These are phyloP conservation scores for Pleurotus giganteus DNA, from an alignment of 768 basidiomycete species.

Conservation along the genomic window DNA sequence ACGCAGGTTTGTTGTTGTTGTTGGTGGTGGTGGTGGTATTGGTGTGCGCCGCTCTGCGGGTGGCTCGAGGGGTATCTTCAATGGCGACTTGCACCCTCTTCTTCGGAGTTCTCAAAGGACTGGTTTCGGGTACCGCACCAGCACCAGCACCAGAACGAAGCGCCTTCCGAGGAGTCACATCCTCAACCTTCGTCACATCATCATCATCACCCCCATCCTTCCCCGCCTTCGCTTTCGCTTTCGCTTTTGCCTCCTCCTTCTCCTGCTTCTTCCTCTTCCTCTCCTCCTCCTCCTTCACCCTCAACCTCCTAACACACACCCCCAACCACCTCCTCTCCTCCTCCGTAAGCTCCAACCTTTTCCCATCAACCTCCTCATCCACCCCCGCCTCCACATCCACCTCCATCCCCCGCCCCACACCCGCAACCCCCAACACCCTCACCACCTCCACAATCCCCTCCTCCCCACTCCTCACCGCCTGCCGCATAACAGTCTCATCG, in stretches of 20 bases:
- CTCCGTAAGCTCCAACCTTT: background rate
- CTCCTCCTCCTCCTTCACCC: background rate
- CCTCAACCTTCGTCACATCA: too few species aligned
- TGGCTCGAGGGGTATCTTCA: background rate
- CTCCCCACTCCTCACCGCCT: constrained; percentile 6
- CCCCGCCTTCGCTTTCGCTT: too few species aligned
- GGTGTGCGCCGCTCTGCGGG: background rate
- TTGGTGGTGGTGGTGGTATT: too few species aligned
- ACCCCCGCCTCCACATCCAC: background rate
- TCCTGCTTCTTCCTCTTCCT: too few species aligned
- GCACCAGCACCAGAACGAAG: background rate
- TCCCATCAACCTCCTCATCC: background rate
- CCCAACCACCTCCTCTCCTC: background rate
- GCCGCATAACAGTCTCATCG: constrained; percentile 7
- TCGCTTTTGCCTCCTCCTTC: too few species aligned
- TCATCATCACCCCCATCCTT: too few species aligned
- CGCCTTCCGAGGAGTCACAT: background rate
- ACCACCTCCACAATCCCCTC: background rate
- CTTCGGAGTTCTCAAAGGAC: background rate
- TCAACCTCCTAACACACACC: background rate
- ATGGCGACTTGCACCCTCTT: constrained; percentile 9
- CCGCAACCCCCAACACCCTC: background rate
- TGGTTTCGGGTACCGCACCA: background rate
- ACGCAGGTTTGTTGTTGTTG: too few species aligned
- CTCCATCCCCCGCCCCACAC: background rate